A percentile compares a stretch with the other conserved stretches of the same genome.
Evolutionary conservation across 208 protist species (phyloP).

Genomic region (Polymyxa betae): DNA sequence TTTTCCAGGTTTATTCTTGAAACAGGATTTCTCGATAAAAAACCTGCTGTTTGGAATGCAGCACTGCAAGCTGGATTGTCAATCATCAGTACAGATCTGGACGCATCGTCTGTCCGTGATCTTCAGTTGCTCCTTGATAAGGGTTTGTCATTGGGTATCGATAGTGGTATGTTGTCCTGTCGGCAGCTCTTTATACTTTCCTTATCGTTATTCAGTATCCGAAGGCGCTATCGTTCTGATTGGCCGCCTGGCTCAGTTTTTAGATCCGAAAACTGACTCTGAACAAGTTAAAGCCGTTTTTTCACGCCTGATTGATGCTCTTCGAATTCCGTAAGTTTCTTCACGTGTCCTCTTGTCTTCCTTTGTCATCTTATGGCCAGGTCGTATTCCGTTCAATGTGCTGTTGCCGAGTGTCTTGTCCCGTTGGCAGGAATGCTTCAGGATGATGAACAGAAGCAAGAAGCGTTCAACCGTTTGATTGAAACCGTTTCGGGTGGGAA

Average conservation of each 20-base stretch:
- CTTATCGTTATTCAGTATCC: background rate
- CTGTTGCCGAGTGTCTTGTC: conserved; percentile 73
- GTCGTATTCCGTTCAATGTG: conserved; percentile 74
- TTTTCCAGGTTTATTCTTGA: background rate
- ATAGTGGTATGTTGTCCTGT: background rate
- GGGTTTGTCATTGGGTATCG: background rate
- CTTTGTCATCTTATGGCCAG: background rate
- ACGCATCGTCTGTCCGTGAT: background rate
- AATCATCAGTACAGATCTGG: background rate
- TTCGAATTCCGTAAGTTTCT: background rate
- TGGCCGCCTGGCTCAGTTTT: background rate
- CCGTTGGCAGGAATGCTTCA: conserved; percentile 67
- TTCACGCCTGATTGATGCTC: background rate
- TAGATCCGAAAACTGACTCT: background rate
- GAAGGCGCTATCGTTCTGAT: background rate
- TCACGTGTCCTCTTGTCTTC: background rate
- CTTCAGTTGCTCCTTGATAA: background rate
- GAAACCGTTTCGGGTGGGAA: background rate
- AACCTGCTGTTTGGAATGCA: background rate
- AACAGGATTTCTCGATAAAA: background rate
- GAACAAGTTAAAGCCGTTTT: background rate
- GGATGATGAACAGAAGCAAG: conserved; percentile 51
- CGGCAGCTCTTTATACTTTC: background rate
- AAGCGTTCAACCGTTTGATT: background rate
- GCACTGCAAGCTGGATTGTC: background rate